phyloP scores from a whole-genome alignment of 495 filamentous ascomycete genomes.

The Filosporella fistucella region DNA sequence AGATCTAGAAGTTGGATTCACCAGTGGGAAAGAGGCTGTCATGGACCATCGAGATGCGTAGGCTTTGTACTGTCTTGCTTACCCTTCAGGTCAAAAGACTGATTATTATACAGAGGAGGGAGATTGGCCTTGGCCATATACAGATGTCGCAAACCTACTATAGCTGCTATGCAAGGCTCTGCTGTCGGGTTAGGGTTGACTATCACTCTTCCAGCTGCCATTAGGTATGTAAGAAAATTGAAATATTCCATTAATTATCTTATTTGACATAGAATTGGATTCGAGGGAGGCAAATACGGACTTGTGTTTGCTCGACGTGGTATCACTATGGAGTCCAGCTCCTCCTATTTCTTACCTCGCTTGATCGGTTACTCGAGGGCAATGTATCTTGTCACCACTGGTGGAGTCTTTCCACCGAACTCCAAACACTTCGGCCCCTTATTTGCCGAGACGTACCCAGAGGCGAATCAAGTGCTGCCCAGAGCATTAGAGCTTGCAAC shows the following conservation, averaged over 20 bases:
- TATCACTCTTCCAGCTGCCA: slow-evolving; percentile 55
- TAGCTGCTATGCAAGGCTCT: slow-evolving; percentile 6
- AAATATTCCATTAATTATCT: background rate
- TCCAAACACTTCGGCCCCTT: slow-evolving; percentile 3
- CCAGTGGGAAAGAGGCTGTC: background rate
- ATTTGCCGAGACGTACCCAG: slow-evolving; percentile 4
- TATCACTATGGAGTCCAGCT: slow-evolving; percentile 55
- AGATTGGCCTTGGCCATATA: background rate
- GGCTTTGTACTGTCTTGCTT: background rate
- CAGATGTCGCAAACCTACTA: slow-evolving; percentile 2
- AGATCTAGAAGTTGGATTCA: slow-evolving; percentile 43
- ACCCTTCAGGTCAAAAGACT: no score
- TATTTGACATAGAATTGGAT: slow-evolving; percentile 38
- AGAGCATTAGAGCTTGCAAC: slow-evolving; percentile 5
- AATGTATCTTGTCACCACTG: slow-evolving; percentile 41
- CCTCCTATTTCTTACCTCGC: slow-evolving; percentile 57
- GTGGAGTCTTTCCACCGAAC: slow-evolving; percentile 1
- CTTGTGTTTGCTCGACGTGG: slow-evolving; percentile 60
- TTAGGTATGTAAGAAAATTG: slow-evolving; percentile 20
- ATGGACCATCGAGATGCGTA: slow-evolving; percentile 32
- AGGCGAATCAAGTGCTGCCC: slow-evolving; percentile 7
- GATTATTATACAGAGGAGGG: background rate
- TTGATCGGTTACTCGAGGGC: slow-evolving; percentile 52
- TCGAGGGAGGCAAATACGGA: slow-evolving; percentile 48
- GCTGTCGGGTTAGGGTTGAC: slow-evolving; percentile 33